Evolutionary conservation across 192 early-diverging fungal species (phyloP).

Genomic region (Ramicandelaber brevisporus): DNA sequence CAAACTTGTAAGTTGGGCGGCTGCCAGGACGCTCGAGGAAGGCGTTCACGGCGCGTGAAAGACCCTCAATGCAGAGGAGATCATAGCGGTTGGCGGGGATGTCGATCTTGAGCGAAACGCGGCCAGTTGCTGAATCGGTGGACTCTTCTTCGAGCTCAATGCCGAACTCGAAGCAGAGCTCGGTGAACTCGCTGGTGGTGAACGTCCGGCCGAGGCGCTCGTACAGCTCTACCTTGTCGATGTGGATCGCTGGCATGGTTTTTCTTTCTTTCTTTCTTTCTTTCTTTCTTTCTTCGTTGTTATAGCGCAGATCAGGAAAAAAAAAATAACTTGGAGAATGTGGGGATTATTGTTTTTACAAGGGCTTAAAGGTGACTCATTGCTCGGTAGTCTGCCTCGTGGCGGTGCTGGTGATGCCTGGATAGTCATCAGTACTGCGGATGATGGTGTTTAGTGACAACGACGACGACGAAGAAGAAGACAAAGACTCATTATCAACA

Average conservation of each 20-base stretch:
- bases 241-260: conserved; percentile 85
- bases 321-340: too few species aligned
- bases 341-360: neutral
- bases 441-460: neutral
- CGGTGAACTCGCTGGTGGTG: conserved; percentile 64
- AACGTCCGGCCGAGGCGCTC: conserved; percentile 50
- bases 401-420: neutral
- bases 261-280: neutral
- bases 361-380: neutral
- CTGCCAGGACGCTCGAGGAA: conserved; percentile 41
- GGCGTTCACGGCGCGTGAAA: conserved; percentile 62
- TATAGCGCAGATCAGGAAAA: neutral
- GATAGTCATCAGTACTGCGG: neutral
- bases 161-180: conserved; percentile 97
- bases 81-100: conserved; percentile 98
- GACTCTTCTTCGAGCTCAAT: conserved; percentile 96
- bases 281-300: neutral
- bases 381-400: neutral
- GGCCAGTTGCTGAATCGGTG: conserved; percentile 32
- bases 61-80: conserved; percentile 88
- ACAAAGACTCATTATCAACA: too few species aligned
- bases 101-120: conserved; percentile 79
- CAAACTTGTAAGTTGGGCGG: conserved; percentile 8
- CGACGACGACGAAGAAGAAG: too few species aligned
- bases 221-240: conserved; percentile 75